Evolutionary conservation across 2,329 filamentous ascomycete species (phyloP).

Genomic region (Cercospora sp.): DNA sequence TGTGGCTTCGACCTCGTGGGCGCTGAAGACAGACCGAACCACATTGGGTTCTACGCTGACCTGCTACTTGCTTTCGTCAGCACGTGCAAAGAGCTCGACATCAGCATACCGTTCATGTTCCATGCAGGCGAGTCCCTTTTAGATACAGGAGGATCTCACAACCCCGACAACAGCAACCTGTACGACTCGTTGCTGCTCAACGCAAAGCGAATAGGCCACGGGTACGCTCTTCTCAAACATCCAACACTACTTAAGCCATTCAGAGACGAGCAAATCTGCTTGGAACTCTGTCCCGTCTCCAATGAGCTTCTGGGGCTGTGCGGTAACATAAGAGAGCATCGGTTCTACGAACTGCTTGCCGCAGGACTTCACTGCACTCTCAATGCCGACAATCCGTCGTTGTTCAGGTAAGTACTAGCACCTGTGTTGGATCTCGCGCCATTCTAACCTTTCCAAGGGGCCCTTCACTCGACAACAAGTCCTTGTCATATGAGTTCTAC

Average conservation of each 20-base stretch:
- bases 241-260: constrained; percentile 66
- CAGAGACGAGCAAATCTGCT: constrained; percentile 62
- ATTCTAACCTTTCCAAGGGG: constrained; percentile 15
- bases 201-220: constrained; percentile 71
- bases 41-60: constrained; percentile 59
- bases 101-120: constrained; percentile 71
- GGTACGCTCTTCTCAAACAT: constrained; percentile 68
- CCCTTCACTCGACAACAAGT: constrained; percentile 53
- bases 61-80: constrained; percentile 59
- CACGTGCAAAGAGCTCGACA: constrained; percentile 48
- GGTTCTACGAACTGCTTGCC: constrained; percentile 68
- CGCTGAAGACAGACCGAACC: constrained; percentile 62
- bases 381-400: constrained; percentile 72
- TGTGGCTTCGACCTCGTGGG: constrained; percentile 72
- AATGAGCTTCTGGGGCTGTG: constrained; percentile 74
- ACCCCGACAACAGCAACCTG: constrained; percentile 61
- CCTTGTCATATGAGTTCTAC: constrained; percentile 74
- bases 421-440: not conserved
- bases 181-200: constrained; percentile 66
- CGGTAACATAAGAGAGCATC: constrained; percentile 63
- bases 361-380: constrained; percentile 72
- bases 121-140: constrained; percentile 73
- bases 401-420: constrained; percentile 58
- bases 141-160: constrained; percentile 62
- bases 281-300: constrained; percentile 76